phyloP scores from a whole-genome alignment of 2,329 filamentous ascomycete genomes.

The Lasiodiplodia hormozganensis region DNA sequence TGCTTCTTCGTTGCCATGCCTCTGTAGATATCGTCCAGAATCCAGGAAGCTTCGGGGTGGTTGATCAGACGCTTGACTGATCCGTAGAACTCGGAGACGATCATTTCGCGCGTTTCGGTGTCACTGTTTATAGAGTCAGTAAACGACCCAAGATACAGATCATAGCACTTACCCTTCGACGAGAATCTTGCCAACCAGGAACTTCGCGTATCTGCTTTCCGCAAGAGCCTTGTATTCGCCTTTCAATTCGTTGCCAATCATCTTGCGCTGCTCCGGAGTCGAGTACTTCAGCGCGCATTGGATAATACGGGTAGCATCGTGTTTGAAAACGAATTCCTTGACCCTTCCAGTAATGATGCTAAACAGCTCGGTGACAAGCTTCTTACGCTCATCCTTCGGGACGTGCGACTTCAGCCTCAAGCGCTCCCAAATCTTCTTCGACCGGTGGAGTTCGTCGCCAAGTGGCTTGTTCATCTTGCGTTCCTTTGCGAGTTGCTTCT shows the following conservation, averaged over 20 bases:
- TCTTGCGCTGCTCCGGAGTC: conserved; percentile 79
- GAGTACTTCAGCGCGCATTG: conserved; percentile 98
- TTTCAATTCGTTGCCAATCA: conserved; percentile 85
- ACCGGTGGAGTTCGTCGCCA: conserved; percentile 83
- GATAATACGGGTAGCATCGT: conserved; percentile 94
- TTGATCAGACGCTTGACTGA: conserved; percentile 92
- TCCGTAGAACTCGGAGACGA: conserved; percentile 94
- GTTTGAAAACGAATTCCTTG: conserved; percentile 97
- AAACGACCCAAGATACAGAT: neutral
- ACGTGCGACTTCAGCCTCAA: conserved; percentile 93
- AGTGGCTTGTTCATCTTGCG: conserved; percentile 93
- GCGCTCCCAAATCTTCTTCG: conserved; percentile 97
- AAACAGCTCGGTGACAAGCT: conserved; percentile 88
- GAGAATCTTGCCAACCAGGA: conserved; percentile 92
- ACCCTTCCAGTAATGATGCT: conserved; percentile 88
- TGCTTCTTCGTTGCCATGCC: conserved; percentile 85
- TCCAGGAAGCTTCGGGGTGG: conserved; percentile 96
- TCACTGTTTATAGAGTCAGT: conserved; percentile 59
- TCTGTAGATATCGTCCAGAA: conserved; percentile 95
- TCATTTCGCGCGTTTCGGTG: conserved; percentile 81
- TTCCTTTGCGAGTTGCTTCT: conserved; percentile 86
- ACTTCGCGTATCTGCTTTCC: conserved; percentile 97
- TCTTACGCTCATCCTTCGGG: conserved; percentile 83
- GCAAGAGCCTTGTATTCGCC: conserved; percentile 84
- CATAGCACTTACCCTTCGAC: conserved; percentile 68